Conservation (phyloP, 1,139 yeast genomes). For the Trichomonascaceae sp. region DNA sequence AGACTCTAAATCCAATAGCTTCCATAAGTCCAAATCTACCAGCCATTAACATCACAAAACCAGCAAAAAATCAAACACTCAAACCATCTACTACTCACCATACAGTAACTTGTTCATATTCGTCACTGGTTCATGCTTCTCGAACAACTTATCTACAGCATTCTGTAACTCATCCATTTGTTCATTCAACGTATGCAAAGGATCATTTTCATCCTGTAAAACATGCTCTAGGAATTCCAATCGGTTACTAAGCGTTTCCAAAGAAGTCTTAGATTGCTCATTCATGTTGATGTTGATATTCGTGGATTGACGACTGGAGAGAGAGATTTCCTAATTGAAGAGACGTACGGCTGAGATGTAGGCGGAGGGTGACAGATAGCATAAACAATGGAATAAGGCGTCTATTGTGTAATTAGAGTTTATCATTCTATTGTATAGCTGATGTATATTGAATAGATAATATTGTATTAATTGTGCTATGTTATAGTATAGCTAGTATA, state of each 20-base stretch:
- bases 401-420: too few species aligned
- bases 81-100: conserved; percentile 8
- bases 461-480: neutral
- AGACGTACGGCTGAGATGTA: neutral
- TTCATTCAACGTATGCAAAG: conserved; percentile 3
- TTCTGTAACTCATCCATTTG: conserved; percentile 16
- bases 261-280: conserved; percentile 1
- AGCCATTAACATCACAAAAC: neutral
- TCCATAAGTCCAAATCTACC: conserved; percentile 13
- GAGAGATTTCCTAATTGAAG: neutral
- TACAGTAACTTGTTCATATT: conserved; percentile 10
- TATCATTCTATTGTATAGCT: neutral
- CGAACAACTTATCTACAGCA: conserved; percentile 12
- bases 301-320: neutral
- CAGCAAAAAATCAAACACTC: neutral
- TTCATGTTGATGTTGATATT: neutral
- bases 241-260: conserved; percentile 12
- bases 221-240: conserved; percentile 15
- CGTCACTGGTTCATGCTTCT: conserved; percentile 10
- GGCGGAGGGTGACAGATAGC: neutral
- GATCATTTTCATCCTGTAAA: conserved; percentile 7
- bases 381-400: neutral
- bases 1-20: conserved; percentile 7
- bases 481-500: too few species aligned
- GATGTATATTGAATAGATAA: neutral